These are phyloP conservation scores for Oryza coarctata DNA, from an alignment of 176 grass and related monocot species.

Conservation along the genomic window DNA sequence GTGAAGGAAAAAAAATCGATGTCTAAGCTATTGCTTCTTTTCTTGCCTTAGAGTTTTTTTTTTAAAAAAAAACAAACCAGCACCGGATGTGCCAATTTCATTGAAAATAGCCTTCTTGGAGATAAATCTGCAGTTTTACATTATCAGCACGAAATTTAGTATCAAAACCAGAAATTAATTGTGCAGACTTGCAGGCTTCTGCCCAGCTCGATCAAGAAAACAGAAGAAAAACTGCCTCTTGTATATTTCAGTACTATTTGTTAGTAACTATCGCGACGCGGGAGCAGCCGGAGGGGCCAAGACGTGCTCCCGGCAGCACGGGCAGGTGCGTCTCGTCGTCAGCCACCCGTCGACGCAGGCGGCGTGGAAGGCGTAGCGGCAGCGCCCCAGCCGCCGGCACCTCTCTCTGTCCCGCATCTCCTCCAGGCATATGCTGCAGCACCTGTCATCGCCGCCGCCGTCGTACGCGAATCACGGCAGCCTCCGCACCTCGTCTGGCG, in stretches of 20 bases:
- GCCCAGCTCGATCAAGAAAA: background rate
- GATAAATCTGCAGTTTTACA: no score
- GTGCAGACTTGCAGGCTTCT: no score
- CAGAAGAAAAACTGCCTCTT: background rate
- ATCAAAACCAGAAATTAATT: no score
- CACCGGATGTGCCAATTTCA: no score
- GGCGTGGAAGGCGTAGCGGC: constrained; percentile 27
- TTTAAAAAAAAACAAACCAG: no score
- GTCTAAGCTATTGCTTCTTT: no score
- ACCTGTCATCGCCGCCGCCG: background rate
- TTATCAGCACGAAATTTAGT: no score
- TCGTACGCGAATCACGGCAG: background rate
- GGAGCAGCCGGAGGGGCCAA: background rate
- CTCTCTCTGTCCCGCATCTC: background rate
- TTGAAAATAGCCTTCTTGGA: no score
- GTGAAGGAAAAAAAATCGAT: no score
- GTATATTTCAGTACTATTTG: no score
- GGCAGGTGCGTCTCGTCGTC: constrained; percentile 10
- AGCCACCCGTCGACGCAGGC: constrained; percentile 20
- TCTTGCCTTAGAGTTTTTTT: no score
- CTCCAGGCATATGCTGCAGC: constrained; percentile 8
- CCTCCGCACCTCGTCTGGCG: background rate
- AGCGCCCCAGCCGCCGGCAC: background rate
- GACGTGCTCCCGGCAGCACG: background rate
- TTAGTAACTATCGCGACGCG: background rate